phyloP scores from a whole-genome alignment of 2,329 filamentous ascomycete species.

The Leptographium procerum region DNA sequence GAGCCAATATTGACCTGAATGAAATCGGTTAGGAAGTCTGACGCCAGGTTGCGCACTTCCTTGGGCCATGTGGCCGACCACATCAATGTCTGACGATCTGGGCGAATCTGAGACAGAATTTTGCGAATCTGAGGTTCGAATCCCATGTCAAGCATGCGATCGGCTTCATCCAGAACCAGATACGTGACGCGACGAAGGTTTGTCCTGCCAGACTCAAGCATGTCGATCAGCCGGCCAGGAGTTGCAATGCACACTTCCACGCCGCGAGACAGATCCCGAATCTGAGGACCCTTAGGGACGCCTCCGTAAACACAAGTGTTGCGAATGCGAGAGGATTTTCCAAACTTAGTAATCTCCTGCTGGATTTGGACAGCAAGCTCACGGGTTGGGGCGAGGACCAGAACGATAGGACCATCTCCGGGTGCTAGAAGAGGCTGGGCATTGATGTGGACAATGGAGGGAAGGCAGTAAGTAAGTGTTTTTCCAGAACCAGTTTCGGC shows the following conservation, averaged over 20 bases:
- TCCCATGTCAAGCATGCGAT: slow-evolving; percentile 99
- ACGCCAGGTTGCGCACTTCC: slow-evolving; percentile 85
- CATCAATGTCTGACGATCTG: slow-evolving; percentile 98
- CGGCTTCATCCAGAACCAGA: slow-evolving; percentile 94
- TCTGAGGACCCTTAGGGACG: slow-evolving; percentile 95
- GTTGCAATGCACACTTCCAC: slow-evolving; percentile 99
- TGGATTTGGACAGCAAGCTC: slow-evolving; percentile 98
- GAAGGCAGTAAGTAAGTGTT: slow-evolving; percentile 95
- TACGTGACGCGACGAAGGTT: slow-evolving; percentile 97
- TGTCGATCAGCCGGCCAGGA: slow-evolving; percentile 93
- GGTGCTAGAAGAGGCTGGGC: slow-evolving; percentile 91
- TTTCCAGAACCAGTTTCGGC: slow-evolving; percentile 99
- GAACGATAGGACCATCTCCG: slow-evolving; percentile 90
- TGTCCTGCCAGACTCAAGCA: slow-evolving; percentile 95
- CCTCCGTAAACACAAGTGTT: slow-evolving; percentile 99
- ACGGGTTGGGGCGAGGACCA: slow-evolving; percentile 91
- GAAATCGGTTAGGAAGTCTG: slow-evolving; percentile 87
- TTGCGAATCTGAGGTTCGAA: slow-evolving; percentile 99
- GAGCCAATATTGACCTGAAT: slow-evolving; percentile 99
- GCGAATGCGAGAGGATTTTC: slow-evolving; percentile 92
- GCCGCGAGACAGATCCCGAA: slow-evolving; percentile 85
- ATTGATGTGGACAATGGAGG: slow-evolving; percentile 98
- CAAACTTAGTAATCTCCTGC: slow-evolving; percentile 96
- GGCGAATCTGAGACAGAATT: slow-evolving; percentile 94
- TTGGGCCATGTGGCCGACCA: slow-evolving; percentile 99